phyloP scores from a whole-genome alignment of 2,329 filamentous ascomycete genomes.

The Sclerotinia borealis region DNA sequence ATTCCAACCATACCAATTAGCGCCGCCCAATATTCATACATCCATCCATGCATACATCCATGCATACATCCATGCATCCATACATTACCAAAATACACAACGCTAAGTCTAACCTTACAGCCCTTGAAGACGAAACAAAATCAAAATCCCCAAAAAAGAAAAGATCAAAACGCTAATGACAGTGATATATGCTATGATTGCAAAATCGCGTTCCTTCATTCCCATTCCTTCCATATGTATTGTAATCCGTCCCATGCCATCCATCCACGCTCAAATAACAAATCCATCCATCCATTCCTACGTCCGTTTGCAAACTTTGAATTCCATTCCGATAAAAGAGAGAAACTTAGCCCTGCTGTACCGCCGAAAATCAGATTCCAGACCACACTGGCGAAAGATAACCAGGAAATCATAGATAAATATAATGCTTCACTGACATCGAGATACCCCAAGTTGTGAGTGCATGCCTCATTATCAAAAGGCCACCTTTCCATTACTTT shows the following conservation, averaged over 20 bases:
- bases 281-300: background rate
- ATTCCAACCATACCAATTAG: background rate
- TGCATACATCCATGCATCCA: too few relatives aligned
- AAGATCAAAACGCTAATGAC: slow-evolving; percentile 14
- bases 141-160: background rate
- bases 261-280: background rate
- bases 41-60: background rate
- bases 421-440: background rate
- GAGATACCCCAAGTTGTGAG: background rate
- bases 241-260: background rate
- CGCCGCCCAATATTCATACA: slow-evolving; percentile 2
- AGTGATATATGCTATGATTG: slow-evolving; percentile 13
- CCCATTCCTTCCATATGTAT: background rate
- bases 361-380: background rate
- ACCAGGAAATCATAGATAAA: background rate
- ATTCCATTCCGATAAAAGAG: background rate
- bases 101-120: background rate
- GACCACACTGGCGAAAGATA: background rate
- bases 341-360: background rate
- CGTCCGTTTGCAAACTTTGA: background rate
- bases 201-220: background rate
- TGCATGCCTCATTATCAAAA: slow-evolving; percentile 15
- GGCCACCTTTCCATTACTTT: slow-evolving; percentile 27
- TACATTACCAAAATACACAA: background rate
- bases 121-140: background rate